Conservation (phyloP, 805 yeast genomes). For the Candida silvicultrix region DNA sequence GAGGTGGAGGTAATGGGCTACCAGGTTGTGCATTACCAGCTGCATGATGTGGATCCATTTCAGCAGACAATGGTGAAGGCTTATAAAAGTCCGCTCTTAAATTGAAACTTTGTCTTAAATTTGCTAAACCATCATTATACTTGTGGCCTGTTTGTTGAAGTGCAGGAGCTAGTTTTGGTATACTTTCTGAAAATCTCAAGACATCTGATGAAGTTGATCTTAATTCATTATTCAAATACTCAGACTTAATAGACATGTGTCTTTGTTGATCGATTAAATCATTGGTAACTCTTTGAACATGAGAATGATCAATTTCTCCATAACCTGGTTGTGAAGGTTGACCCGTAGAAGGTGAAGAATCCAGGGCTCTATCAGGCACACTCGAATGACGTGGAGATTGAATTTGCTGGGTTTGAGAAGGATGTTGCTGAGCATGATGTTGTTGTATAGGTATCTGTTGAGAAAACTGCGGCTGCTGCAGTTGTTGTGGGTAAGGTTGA, state of each 20-base stretch:
- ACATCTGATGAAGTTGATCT: conserved; percentile 17
- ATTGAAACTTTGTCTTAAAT: conserved; percentile 15
- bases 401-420: too few species aligned
- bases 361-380: background rate
- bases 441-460: conserved; percentile 3
- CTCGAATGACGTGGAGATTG: background rate
- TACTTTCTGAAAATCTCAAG: conserved; percentile 15
- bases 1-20: background rate
- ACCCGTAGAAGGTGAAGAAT: background rate
- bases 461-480: conserved; percentile 7
- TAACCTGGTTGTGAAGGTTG: background rate
- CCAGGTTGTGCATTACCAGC: background rate
- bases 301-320: conserved; percentile 1
- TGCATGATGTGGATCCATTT: background rate
- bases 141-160: conserved; percentile 6
- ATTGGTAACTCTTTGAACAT: conserved; percentile 4
- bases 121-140: conserved; percentile 9
- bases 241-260: conserved; percentile 10
- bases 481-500: background rate
- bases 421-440: background rate
- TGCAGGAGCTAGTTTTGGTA: conserved; percentile 21
- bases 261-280: conserved; percentile 16
- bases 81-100: conserved; percentile 12
- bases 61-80: conserved; percentile 3
- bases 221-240: conserved; percentile 12